Conservation (phyloP, 78 protist species). For the Emiliania huxleyi region DNA sequence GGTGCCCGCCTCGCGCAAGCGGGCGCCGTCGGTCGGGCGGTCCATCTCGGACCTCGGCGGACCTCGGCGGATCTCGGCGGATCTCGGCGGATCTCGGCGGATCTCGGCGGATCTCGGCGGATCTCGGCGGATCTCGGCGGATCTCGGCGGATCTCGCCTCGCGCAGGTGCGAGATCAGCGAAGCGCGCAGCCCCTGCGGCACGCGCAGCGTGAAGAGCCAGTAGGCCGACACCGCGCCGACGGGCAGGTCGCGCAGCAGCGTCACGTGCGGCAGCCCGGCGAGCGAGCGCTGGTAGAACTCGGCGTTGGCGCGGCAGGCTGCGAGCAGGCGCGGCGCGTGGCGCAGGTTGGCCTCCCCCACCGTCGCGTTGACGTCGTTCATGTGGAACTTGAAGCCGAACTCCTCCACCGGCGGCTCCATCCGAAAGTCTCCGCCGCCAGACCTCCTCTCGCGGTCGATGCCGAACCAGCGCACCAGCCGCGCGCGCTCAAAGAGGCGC, state of each 20-base stretch:
- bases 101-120: no score
- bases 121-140: no score
- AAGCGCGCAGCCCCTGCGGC: not conserved
- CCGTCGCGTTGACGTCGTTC: not conserved
- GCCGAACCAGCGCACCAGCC: slow-evolving; percentile 1
- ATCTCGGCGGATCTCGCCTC: no score
- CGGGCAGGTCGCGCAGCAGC: not conserved
- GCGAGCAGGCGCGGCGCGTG: not conserved
- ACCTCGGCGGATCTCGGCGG: no score
- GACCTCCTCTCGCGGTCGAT: not conserved
- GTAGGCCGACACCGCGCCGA: not conserved
- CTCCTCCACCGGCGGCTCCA: not conserved
- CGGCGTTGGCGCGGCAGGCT: not conserved
- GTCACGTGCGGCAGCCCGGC: not conserved
- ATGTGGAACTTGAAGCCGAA: not conserved
- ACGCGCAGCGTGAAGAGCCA: not conserved
- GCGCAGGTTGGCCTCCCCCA: not conserved
- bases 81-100: no score
- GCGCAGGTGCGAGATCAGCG: not conserved
- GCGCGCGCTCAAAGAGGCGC: not conserved
- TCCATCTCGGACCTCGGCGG: no score
- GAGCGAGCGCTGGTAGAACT: not conserved
- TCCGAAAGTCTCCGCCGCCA: not conserved
- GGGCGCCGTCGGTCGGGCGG: no score
- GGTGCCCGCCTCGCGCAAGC: no score